Evolutionary conservation across 768 basidiomycete species (phyloP).

Genomic region (Tylopilus subfusipes): DNA sequence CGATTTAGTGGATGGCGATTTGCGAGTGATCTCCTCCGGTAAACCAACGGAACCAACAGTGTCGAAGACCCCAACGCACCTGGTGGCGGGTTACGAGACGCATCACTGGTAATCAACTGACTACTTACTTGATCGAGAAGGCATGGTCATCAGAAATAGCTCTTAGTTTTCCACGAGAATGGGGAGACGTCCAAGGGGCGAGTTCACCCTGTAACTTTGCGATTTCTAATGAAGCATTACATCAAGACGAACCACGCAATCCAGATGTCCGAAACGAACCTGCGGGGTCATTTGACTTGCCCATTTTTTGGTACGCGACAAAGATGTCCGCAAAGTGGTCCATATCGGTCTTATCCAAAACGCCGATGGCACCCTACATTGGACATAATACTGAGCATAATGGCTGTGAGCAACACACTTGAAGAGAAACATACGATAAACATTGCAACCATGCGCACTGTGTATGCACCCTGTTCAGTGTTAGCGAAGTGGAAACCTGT

Average conservation of each 20-base stretch:
- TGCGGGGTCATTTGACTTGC: conserved; percentile 45
- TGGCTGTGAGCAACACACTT: background rate
- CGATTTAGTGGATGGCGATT: conserved; percentile 41
- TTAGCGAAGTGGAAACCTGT: conserved; percentile 3
- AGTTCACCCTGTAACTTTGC: conserved; percentile 41
- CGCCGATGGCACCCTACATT: conserved; percentile 62
- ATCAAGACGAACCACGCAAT: background rate
- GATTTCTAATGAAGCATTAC: conserved; percentile 31
- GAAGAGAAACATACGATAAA: conserved; percentile 35
- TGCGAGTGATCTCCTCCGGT: conserved; percentile 57
- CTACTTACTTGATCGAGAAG: conserved; percentile 61
- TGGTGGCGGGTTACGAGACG: conserved; percentile 20
- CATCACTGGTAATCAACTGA: background rate
- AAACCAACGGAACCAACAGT: conserved; percentile 73
- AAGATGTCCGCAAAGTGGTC: conserved; percentile 67
- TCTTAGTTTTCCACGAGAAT: conserved; percentile 52
- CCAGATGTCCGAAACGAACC: conserved; percentile 32
- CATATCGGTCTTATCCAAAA: conserved; percentile 71
- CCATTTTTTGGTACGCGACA: conserved; percentile 56
- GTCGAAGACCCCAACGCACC: conserved; percentile 72
- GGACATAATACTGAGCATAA: background rate
- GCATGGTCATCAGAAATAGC: conserved; percentile 42
- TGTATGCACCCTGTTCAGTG: conserved; percentile 61
- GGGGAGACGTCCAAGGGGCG: conserved; percentile 49
- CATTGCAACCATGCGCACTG: conserved; percentile 68